Evolutionary conservation across 2,329 filamentous ascomycete species (phyloP), one percentile per base, ranked within the genome.

Genomic region (Clathrospora elynae): DNA sequence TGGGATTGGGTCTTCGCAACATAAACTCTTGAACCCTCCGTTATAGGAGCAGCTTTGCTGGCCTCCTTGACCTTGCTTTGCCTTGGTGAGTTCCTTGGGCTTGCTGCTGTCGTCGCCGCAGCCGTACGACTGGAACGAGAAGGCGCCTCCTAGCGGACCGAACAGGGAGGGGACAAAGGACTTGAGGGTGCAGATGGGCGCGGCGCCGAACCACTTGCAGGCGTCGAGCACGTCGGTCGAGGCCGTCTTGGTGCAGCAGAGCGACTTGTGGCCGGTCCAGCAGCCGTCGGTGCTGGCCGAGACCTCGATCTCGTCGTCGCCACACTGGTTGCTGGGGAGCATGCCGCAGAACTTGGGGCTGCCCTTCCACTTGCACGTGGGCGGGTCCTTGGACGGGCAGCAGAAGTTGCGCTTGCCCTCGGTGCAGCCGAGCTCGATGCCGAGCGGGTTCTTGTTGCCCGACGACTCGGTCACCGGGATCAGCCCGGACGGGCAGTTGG

Each of bases 191-290:
- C 31, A 34, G 31, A 34, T 34, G 18, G 31, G 31, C 17, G 31
- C 31, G 31, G 31, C 31, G 31, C 31, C 31, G n/a, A 34, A 34
- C 31, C 31, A 34, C 31, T 34, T 34, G 31, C 31, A 34, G 31
- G 31, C 31, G 3, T 34, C 31, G 31, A 34, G 31, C 18, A 34
- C 31, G 31, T 34, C 17, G 18, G 31, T 34, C 31, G 31, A 22
- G 31, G 18, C 19, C 18, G 16, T 34, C 31, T 34, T 34, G 10
- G 31, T 34, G 31, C 31, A 34, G 31, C 31, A 34, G 18, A 34
- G 31, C 31, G 17, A 34, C 31, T 34, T 34, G 31, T 34, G 18
- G 31, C 31, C 18, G n/a, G 31, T 34, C 31, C 18, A 34, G 31
- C 31, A 34, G 31, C 31, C 31, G 31, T 34, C 18, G 17, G 31